These are phyloP conservation scores for Venturiaceae sp. DNA, from an alignment of 2,329 filamentous ascomycete genomes.

Conservation along the genomic window DNA sequence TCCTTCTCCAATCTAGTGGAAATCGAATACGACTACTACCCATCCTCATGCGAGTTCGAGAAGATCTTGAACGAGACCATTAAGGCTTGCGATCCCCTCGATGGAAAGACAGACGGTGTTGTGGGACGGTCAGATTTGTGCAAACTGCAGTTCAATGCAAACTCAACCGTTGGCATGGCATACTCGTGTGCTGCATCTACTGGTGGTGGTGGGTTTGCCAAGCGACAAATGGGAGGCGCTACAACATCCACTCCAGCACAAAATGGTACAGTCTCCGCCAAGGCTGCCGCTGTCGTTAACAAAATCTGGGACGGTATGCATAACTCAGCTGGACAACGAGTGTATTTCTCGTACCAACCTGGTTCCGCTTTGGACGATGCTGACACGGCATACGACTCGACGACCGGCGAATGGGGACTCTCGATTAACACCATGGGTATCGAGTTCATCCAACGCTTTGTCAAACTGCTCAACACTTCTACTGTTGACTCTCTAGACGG, in stretches of 20 bases:
- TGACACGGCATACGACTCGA: conserved; percentile 23
- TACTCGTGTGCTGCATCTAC: conserved; percentile 32
- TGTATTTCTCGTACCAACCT: conserved; percentile 31
- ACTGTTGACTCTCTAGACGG: conserved; percentile 33
- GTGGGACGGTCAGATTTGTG: conserved; percentile 40
- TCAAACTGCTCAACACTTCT: conserved; percentile 29
- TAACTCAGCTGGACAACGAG: conserved; percentile 27
- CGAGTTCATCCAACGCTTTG: conserved; percentile 33
- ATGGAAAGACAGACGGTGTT: conserved; percentile 45
- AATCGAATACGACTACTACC: conserved; percentile 29
- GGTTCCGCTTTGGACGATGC: conserved; percentile 23
- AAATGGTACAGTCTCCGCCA: conserved; percentile 21
- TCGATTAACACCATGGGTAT: conserved; percentile 22
- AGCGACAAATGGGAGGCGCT: neutral
- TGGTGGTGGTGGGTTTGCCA: conserved; percentile 10
- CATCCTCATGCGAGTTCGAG: conserved; percentile 35
- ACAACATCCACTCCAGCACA: conserved; percentile 21
- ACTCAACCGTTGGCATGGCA: conserved; percentile 32
- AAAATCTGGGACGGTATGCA: conserved; percentile 26
- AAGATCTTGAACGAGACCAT: conserved; percentile 47
- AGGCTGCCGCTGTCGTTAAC: conserved; percentile 18
- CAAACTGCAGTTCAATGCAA: conserved; percentile 36
- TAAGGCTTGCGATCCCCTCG: conserved; percentile 43
- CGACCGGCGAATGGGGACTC: conserved; percentile 22
- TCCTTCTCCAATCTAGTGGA: conserved; percentile 30